Evolutionary conservation across 208 protist species (phyloP), one percentile per base, ranked within the genome.

Genomic region (Crithidia mellificae): DNA sequence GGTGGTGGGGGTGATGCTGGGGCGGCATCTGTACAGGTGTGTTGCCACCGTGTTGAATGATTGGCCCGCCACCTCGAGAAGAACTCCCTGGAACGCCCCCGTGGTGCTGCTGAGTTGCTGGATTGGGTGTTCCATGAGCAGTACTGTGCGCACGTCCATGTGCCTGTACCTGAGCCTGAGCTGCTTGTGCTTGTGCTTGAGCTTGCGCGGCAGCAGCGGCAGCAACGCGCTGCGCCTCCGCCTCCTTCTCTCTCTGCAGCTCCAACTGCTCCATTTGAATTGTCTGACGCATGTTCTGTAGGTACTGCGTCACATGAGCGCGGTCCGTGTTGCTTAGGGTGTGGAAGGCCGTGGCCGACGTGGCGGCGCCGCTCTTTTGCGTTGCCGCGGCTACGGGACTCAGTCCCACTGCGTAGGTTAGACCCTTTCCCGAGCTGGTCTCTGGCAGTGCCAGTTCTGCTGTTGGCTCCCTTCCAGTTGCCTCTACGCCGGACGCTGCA

Each of bases 221-320:
- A 20, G 47, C 63, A 44, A 62, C 15, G 19, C 63, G 49, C 38
- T 38, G 44, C 19, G 63, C 63, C 51, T 68, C 52, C 2, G 7
- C 34, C 46, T 57, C 50, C 29, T 36, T 32, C 9, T 36, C 55
- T 12, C 54, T 46, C 46, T 69, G 39, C 20, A 61, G 63, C 49
- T 65, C 47, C 22, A 44, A 19, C 63, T 61, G 52, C 53, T 58
- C 52, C 20, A 41, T 53, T 32, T 69, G 53, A 0, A 50, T 25
- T 3, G 47, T 46, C 3, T 43, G 8, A 0, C 56, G 69, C 53
- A 75, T 56, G 29, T 32, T 27, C 25, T 75, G 44, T 3, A 75
- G 54, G 19, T 47, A 75, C 46, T 69, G 22, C 29, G 7, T 47
- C 49, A 75, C 69, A 12, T 24, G 19, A 5, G 20, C 27, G n/a